Base-by-base conservation (phyloP, 2,329 filamentous ascomycete species). In the Fusarium sp. region DNA sequence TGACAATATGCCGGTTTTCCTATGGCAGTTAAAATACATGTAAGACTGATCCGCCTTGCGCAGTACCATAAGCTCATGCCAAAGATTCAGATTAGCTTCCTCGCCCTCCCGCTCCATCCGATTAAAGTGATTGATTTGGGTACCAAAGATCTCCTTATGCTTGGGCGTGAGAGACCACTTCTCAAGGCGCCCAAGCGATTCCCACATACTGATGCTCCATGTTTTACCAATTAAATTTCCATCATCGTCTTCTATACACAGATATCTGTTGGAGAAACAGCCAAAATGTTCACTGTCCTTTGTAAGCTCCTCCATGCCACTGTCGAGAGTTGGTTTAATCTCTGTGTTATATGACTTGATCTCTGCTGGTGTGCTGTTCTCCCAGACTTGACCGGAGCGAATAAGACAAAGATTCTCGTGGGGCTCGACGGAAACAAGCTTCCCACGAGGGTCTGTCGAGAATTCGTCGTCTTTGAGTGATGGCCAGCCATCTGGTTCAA, bases 11-110 rank as follows among this genome's bases (percentile, higher is more conserved):
- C 52, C 52, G 0, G 37, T 32, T 15, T 10, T 32, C 0, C 0
- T 1, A 6, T 56, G 37, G 2, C 37, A 56, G 16, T 56, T 25
- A 1, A 25, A 43, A 2, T 33, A 56, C 1, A 23, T 16, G 3
- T 43, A 43, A 0, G 21, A 56, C 0, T 56, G 37, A 1, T 56
- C 25, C 0, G 0, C 1, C 28, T 32, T 23, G 0, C 12, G 9
- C 0, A 43, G 3, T 1, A 32, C 37, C 28, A 43, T 43, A 1
- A 56, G 37, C 3, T 56, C 53, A 43, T 56, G 53, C 53, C 28
- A 33, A 6, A 43, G 15, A 40, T 56, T 56, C 0, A 56, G 4
- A 12, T 33, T 43, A 0, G 53, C 15, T 0, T 33, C 9, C 2
- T 43, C 53, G 0, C 28, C 53, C 2, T 56, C 53, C 12, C 38